phyloP scores from a whole-genome alignment of 371 early-diverging fungal genomes.

The Mortierella sp. region DNA sequence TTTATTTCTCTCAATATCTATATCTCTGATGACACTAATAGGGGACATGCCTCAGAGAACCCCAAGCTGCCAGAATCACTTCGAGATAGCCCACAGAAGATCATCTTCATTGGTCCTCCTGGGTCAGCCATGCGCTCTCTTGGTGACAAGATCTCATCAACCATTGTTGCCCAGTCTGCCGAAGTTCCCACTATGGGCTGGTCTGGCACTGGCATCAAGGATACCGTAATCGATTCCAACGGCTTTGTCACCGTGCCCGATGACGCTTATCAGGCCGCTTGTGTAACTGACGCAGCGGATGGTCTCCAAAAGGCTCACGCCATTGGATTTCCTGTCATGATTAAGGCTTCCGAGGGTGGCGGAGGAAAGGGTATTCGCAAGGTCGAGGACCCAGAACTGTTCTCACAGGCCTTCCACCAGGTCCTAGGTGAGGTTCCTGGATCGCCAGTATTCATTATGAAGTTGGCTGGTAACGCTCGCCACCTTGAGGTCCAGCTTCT shows the following conservation, averaged over 20 bases:
- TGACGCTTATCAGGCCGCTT: conserved; percentile 83
- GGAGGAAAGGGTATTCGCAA: conserved; percentile 99
- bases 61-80: conserved; percentile 95
- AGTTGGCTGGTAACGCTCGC: conserved; percentile 93
- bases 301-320: conserved; percentile 85
- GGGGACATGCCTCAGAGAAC: conserved; percentile 99
- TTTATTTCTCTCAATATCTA: conserved; percentile 22
- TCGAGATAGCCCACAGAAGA: conserved; percentile 78
- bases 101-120: conserved; percentile 98
- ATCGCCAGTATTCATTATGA: conserved; percentile 97
- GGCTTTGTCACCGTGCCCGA: conserved; percentile 88
- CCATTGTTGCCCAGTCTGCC: conserved; percentile 97
- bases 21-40: conserved; percentile 58
- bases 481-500: conserved; percentile 98
- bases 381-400: conserved; percentile 80
- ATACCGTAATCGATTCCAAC: conserved; percentile 70
- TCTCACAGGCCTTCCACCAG: conserved; percentile 86
- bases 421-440: conserved; percentile 96
- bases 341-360: conserved; percentile 99
- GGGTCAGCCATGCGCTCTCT: conserved; percentile 98
- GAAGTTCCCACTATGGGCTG: conserved; percentile 97
- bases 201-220: conserved; percentile 92
- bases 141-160: conserved; percentile 99
- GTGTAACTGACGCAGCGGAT: conserved; percentile 81
- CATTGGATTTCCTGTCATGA: conserved; percentile 98